Conservation (phyloP, 257 asterid species). For the Apocynum venetum region DNA sequence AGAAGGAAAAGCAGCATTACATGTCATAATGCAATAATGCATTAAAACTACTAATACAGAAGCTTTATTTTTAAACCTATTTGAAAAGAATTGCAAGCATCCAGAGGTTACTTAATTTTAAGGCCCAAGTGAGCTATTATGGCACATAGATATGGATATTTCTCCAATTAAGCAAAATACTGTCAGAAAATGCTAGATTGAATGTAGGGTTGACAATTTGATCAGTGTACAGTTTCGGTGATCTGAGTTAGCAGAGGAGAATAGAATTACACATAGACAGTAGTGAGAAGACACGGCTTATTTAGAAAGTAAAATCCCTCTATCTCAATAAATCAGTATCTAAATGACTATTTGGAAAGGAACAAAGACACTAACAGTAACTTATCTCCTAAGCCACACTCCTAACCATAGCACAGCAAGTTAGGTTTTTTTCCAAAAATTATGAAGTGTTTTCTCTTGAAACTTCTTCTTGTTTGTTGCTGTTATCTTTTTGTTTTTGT, state of each 20-base stretch:
- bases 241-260: constrained; percentile 2
- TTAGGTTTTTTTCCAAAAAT: neutral
- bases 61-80: neutral
- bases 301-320: neutral
- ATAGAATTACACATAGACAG: neutral
- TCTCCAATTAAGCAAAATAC: neutral
- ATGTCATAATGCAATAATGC: neutral
- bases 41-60: neutral
- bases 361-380: neutral
- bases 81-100: neutral
- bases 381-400: neutral
- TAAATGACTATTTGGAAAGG: neutral
- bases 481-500: neutral
- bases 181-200: neutral
- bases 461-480: neutral
- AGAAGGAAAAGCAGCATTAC: neutral
- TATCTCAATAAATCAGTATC: neutral
- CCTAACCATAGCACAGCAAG: neutral
- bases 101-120: neutral
- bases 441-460: neutral
- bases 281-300: neutral
- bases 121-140: neutral
- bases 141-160: neutral
- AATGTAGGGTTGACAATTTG: neutral
- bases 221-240: neutral